Base-by-base conservation (phyloP, 768 basidiomycete genomes). In the Lentinula sp. region DNA sequence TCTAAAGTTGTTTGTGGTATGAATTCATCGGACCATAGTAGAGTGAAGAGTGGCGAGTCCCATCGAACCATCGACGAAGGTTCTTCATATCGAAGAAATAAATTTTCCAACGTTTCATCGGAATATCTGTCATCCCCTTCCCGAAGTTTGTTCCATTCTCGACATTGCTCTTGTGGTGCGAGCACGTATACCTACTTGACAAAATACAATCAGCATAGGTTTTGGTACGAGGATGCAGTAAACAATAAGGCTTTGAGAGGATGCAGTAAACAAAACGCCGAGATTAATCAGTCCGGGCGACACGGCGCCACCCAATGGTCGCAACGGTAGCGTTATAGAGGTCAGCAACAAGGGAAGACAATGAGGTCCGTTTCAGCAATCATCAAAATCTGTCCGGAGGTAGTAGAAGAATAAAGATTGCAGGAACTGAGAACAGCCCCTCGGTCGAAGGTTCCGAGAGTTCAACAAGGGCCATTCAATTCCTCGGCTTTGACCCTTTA, bases 21-120 rank as follows among this genome's bases (percentile, higher is more conserved):
- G 32, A 79, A 76, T 15, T 83, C 77, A 62, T 94, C 93, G 32
- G 83, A 80, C 83, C 88, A 93, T 4, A 86, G 74, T 1, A 97
- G 75, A 1, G 91, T 93, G 71, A 97, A 91, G 45, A 98, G 80
- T 0, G 97, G 96, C 0, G 96, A 91, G 72, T 99, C 96, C 96
- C 96, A 99, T 53, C 96, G 85, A n/a, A 92, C 95, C 89, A 95
- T 95, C 4, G 95, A 95, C 0, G 93, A 95, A 0, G 97, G 97
- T 67, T 98, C 97, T 75, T 99, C 97, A 66, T 87, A 98, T 55
- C 96, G 81, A 68, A 88, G 78, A 39, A 98, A 73, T 3, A 99
- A 83, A 70, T 93, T 95, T 50, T 93, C 90, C 39, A 97, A 82
- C 95, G 94, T 97, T 64, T 86, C 85, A 4, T 82, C 70, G 0